A percentile compares a stretch with the other conserved stretches of the same genome.
phyloP scores from a whole-genome alignment of 345 rosid genomes.

The Populus ilicifolia region DNA sequence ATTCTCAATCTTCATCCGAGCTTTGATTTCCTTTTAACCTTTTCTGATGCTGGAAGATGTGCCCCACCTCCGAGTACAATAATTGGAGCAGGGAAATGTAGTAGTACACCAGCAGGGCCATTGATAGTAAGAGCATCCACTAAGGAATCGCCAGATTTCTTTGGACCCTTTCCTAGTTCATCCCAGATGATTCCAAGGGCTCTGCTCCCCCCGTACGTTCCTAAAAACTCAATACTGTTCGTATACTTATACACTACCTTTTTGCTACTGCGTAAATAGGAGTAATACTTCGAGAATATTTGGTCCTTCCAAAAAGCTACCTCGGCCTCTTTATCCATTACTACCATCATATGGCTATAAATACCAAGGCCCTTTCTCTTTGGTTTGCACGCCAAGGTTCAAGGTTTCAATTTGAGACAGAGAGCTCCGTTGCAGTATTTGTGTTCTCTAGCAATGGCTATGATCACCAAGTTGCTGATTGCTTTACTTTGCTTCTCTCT shows the following conservation, averaged over 20 bases:
- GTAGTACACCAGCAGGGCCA: neutral
- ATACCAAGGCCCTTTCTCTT: neutral
- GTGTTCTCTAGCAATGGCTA: neutral
- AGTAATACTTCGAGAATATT: neutral
- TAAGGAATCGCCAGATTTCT: neutral
- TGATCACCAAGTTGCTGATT: neutral
- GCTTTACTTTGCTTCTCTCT: constrained; percentile 1
- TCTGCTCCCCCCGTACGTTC: neutral
- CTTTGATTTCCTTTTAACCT: neutral
- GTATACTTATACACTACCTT: neutral
- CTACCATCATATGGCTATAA: neutral
- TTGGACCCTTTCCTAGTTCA: neutral
- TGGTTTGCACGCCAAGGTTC: neutral
- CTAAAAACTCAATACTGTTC: neutral
- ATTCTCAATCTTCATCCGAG: neutral
- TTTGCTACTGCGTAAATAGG: neutral
- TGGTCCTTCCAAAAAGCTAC: no score
- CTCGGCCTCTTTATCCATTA: neutral
- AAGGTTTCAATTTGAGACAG: neutral
- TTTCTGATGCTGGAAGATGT: neutral
- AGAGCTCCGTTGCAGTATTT: neutral
- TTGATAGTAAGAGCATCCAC: neutral
- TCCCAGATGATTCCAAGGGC: neutral
- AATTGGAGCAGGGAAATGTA: neutral
- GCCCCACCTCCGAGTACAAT: neutral